These are phyloP conservation scores for Penicillium brevicompactum DNA, from an alignment of 2,329 filamentous ascomycete genomes.

Conservation along the genomic window DNA sequence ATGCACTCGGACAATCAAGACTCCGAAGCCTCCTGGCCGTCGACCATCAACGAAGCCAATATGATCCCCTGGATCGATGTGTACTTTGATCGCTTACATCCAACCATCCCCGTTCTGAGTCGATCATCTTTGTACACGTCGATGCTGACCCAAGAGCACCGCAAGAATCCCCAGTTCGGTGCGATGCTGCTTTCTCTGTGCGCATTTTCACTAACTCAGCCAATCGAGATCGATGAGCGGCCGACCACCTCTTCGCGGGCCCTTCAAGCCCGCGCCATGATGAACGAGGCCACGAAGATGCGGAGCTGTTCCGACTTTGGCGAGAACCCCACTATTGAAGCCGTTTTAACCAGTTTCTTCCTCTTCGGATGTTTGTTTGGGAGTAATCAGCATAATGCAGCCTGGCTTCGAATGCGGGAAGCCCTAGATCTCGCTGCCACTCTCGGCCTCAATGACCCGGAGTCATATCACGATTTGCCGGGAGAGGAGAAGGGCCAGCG, in stretches of 20 bases:
- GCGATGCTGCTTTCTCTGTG: slow-evolving; percentile 47
- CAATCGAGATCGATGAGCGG: slow-evolving; percentile 47
- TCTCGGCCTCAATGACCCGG: slow-evolving; percentile 43
- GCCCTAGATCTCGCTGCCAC: slow-evolving; percentile 53
- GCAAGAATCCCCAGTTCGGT: slow-evolving; percentile 46
- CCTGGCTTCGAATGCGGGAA: slow-evolving; percentile 77
- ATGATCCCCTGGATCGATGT: slow-evolving; percentile 47
- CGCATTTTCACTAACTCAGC: slow-evolving; percentile 48
- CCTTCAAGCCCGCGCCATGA: slow-evolving; percentile 44
- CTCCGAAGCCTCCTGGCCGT: slow-evolving; percentile 38
- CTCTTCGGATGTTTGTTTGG: slow-evolving; percentile 72
- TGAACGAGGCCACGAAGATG: slow-evolving; percentile 48
- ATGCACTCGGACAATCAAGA: slow-evolving; percentile 23
- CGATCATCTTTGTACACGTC: slow-evolving; percentile 45
- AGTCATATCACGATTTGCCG: slow-evolving; percentile 39
- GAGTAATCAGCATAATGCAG: slow-evolving; percentile 72
- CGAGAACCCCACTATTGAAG: slow-evolving; percentile 44
- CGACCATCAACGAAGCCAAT: slow-evolving; percentile 43
- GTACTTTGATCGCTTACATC: slow-evolving; percentile 48
- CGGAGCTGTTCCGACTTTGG: slow-evolving; percentile 45
- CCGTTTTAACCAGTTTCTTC: slow-evolving; percentile 71
- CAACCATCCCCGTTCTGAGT: slow-evolving; percentile 46
- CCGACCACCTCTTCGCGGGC: slow-evolving; percentile 37
- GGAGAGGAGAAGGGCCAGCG: slow-evolving; percentile 43
- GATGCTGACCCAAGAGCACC: slow-evolving; percentile 47